A percentile compares a stretch with the other conserved stretches of the same genome.
Evolutionary conservation across 192 early-diverging fungal species (phyloP).

Genomic region (Chytriomyces sp.): DNA sequence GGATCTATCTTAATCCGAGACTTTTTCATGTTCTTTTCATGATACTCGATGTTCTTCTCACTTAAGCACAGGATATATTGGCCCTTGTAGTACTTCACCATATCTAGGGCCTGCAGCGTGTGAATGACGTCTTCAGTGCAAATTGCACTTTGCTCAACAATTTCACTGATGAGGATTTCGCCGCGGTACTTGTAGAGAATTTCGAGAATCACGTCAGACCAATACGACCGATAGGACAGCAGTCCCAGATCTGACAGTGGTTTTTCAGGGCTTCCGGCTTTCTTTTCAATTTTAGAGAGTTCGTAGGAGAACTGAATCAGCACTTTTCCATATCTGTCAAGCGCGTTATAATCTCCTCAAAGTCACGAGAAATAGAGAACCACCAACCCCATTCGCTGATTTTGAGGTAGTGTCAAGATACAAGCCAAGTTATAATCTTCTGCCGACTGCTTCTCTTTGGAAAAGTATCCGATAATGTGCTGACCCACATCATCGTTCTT

Average conservation of each 20-base stretch:
- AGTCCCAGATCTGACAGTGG: conserved; percentile 96
- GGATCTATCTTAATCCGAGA: conserved; percentile 79
- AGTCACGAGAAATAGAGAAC: background rate
- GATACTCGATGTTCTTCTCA: conserved; percentile 80
- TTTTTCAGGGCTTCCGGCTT: conserved; percentile 95
- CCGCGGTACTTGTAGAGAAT: conserved; percentile 68
- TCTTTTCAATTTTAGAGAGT: conserved; percentile 90
- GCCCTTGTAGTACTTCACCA: conserved; percentile 89
- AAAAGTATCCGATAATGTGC: conserved; percentile 97
- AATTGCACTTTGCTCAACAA: conserved; percentile 82
- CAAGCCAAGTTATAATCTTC: conserved; percentile 99
- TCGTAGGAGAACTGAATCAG: conserved; percentile 98
- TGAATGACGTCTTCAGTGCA: conserved; percentile 89
- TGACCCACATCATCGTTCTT: conserved; percentile 80
- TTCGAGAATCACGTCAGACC: conserved; percentile 87
- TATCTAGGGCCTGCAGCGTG: conserved; percentile 84
- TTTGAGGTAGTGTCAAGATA: conserved; percentile 96
- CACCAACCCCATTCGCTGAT: conserved; percentile 82
- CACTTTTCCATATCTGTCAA: conserved; percentile 74
- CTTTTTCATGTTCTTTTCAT: conserved; percentile 79
- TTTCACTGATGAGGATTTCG: conserved; percentile 88
- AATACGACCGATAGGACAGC: conserved; percentile 93
- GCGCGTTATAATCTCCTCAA: background rate
- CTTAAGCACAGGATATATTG: conserved; percentile 87
- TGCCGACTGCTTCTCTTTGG: conserved; percentile 96